A percentile compares a stretch with the other conserved stretches of the same genome.
Conservation (phyloP, 768 basidiomycete species). For the Mycena floridula region DNA sequence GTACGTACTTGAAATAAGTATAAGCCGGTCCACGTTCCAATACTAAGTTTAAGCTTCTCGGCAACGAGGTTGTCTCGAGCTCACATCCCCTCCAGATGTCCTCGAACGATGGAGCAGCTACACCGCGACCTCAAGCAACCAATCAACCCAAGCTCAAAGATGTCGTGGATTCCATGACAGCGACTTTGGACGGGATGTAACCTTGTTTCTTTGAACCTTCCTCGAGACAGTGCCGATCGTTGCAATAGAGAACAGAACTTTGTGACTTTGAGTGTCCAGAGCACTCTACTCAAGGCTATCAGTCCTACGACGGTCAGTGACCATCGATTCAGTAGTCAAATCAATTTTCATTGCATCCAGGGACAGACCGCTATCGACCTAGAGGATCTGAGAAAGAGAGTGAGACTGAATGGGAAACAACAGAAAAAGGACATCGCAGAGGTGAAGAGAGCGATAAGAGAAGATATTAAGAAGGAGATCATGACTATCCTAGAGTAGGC, state of each 20-base stretch:
- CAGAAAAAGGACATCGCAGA: conserved; percentile 10
- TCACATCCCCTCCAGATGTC: too few relatives aligned
- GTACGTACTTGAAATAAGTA: too few relatives aligned
- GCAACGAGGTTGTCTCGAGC: too few relatives aligned
- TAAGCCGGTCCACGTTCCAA: too few relatives aligned
- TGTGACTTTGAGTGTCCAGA: conserved; percentile 23
- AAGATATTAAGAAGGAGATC: conserved; percentile 12
- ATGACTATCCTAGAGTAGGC: not conserved
- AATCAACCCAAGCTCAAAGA: conserved; percentile 4
- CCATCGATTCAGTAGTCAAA: not conserved
- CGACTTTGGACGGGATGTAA: conserved; percentile 14
- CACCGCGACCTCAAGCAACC: conserved; percentile 9
- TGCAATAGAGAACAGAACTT: conserved; percentile 23
- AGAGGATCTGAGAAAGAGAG: not conserved
- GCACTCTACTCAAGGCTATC: conserved; percentile 18
- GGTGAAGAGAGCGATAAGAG: conserved; percentile 21
- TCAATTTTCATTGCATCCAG: not conserved
- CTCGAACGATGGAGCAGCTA: conserved; percentile 9
- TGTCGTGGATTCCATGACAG: conserved; percentile 6
- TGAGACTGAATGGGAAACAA: conserved; percentile 11
- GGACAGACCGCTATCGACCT: conserved; percentile 5
- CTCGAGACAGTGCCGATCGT: not conserved
- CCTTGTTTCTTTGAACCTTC: not conserved
- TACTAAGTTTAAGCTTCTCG: too few relatives aligned
- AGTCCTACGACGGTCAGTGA: conserved; percentile 22